Percentiles rank a stretch among this genome's conserved stretches.
These are phyloP conservation scores for Microbotryum silenes-acaulis DNA, from an alignment of 1,284 basidiomycete species.

Conservation along the genomic window DNA sequence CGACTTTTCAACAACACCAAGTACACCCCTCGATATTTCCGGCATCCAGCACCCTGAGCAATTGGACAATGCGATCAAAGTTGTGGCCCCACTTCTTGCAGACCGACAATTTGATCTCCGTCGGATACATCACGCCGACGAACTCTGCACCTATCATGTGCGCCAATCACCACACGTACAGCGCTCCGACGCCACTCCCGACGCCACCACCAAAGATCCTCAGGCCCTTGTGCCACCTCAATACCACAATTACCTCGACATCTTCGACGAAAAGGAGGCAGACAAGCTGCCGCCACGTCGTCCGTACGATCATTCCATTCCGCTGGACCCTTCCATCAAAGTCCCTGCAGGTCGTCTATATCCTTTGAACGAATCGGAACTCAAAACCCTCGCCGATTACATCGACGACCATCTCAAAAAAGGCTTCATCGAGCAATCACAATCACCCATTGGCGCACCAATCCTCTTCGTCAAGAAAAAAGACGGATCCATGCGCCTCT, in stretches of 20 bases:
- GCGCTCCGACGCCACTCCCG: too few species aligned
- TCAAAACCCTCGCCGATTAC: constrained; percentile 2
- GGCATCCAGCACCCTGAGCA: too few species aligned
- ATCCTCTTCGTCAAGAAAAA: constrained; percentile 50
- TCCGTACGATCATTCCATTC: constrained; percentile 22
- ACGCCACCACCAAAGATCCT: too few species aligned
- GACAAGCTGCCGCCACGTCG: constrained; percentile 16
- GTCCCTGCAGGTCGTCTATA: constrained; percentile 23
- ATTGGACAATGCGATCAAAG: too few species aligned
- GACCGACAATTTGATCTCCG: too few species aligned
- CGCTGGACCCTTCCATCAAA: constrained; percentile 8
- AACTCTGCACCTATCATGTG: too few species aligned
- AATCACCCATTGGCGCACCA: constrained; percentile 38
- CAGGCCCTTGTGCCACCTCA: background rate
- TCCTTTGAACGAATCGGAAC: constrained; percentile 13
- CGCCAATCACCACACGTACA: too few species aligned
- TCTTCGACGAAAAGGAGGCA: constrained; percentile 17
- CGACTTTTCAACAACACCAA: too few species aligned
- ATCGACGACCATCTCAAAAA: constrained; percentile 9
- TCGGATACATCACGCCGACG: too few species aligned
- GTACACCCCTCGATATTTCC: too few species aligned
- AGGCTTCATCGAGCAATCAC: constrained; percentile 12
- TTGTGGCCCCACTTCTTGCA: too few species aligned
- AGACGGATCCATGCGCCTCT: constrained; percentile 42
- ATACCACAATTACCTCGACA: constrained; percentile 15